Percentiles rank a stretch among this genome's conserved stretches.
Evolutionary conservation across 2,329 filamentous ascomycete genomes (phyloP).

Genomic region (Sarocladiaceae sp.): DNA sequence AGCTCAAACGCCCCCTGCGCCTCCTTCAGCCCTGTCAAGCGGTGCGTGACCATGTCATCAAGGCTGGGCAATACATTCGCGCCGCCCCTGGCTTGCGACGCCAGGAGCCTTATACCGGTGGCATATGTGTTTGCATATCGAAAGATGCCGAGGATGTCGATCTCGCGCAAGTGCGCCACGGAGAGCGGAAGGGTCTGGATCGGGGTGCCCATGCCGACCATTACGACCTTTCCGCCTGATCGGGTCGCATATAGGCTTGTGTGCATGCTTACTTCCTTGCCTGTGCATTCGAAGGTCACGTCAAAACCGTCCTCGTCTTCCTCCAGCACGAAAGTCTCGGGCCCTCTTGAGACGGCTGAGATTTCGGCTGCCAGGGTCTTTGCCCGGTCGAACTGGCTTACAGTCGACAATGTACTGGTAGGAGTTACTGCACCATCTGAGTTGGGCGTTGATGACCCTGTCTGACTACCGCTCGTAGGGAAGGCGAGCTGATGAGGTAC

Average conservation of each 20-base stretch:
- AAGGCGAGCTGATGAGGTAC: slow-evolving; percentile 38
- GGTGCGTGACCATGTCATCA: slow-evolving; percentile 67
- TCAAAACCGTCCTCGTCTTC: slow-evolving; percentile 65
- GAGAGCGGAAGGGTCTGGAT: slow-evolving; percentile 69
- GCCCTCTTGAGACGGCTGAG: slow-evolving; percentile 31
- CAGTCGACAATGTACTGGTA: slow-evolving; percentile 37
- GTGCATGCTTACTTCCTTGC: slow-evolving; percentile 69
- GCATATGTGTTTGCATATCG: slow-evolving; percentile 71
- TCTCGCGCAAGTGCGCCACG: slow-evolving; percentile 65
- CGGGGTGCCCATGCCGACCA: slow-evolving; percentile 75
- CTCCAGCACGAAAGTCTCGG: slow-evolving; percentile 25
- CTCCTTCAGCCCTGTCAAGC: slow-evolving; percentile 57
- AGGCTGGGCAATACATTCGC: slow-evolving; percentile 52
- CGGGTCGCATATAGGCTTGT: slow-evolving; percentile 66
- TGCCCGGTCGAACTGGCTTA: slow-evolving; percentile 44
- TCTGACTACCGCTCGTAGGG: slow-evolving; percentile 35
- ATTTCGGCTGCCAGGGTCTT: slow-evolving; percentile 44
- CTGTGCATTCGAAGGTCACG: slow-evolving; percentile 69
- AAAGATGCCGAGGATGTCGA: slow-evolving; percentile 74
- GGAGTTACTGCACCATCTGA: slow-evolving; percentile 32
- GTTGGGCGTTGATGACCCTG: slow-evolving; percentile 41
- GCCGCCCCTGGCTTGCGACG: slow-evolving; percentile 33
- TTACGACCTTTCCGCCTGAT: slow-evolving; percentile 65
- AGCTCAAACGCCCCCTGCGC: slow-evolving; percentile 63
- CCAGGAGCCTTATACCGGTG: slow-evolving; percentile 58